A percentile compares a stretch with the other conserved stretches of the same genome.
Conservation (phyloP, 2,329 filamentous ascomycete genomes). For the Mycosphaerelloides madeirae region DNA sequence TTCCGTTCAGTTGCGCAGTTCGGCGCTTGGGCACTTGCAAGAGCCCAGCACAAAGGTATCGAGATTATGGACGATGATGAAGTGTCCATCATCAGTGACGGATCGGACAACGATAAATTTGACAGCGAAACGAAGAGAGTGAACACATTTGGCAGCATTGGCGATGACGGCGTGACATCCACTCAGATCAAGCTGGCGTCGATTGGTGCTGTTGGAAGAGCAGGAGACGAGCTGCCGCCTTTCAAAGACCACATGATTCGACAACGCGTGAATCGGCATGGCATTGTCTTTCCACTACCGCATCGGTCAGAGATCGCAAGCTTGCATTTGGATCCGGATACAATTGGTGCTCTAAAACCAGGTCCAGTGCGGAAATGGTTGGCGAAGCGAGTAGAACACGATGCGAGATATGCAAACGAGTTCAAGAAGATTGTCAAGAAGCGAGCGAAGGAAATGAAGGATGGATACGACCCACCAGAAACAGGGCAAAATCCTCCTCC, state of each 20-base stretch:
- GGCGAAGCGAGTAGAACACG: constrained; percentile 65
- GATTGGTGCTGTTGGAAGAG: constrained; percentile 63
- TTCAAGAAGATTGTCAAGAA: constrained; percentile 69
- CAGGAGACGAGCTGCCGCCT: constrained; percentile 73
- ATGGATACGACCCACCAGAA: constrained; percentile 66
- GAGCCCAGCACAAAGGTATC: constrained; percentile 73
- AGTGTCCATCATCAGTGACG: constrained; percentile 68
- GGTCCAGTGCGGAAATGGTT: constrained; percentile 81
- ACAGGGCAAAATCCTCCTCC: constrained; percentile 74
- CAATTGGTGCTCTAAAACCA: constrained; percentile 75
- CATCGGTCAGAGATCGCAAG: constrained; percentile 61
- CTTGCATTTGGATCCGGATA: constrained; percentile 57
- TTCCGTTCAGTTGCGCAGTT: constrained; percentile 90
- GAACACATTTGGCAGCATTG: constrained; percentile 13
- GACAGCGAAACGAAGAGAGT: constrained; percentile 3
- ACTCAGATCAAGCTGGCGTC: constrained; percentile 17
- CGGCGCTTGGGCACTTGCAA: constrained; percentile 81
- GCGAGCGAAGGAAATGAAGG: constrained; percentile 66
- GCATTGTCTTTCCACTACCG: constrained; percentile 64
- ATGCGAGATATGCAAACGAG: constrained; percentile 63
- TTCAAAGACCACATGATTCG: constrained; percentile 90
- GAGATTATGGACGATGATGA: constrained; percentile 76
- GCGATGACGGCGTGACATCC: constrained; percentile 23
- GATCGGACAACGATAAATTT: constrained; percentile 29
- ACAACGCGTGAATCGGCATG: constrained; percentile 75